phyloP scores from a whole-genome alignment of 371 early-diverging fungal species.

The Mortierella sp. region DNA sequence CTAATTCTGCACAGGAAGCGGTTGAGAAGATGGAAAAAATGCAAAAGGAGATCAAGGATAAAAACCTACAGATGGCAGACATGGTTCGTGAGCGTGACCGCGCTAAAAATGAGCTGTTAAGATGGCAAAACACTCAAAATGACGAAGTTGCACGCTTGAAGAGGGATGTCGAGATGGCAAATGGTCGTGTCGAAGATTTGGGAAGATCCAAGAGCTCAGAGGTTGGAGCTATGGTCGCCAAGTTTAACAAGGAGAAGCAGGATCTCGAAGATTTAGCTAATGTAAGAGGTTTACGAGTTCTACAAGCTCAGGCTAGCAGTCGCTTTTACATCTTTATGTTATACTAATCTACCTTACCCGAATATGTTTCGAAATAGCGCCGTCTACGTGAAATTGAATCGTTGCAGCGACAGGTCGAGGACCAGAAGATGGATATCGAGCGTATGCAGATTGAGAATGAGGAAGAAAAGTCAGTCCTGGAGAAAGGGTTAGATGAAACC shows the following conservation, averaged over 20 bases:
- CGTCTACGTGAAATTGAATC: slow-evolving; percentile 72
- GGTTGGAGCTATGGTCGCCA: slow-evolving; percentile 79
- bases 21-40: slow-evolving; percentile 80
- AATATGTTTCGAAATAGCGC: slow-evolving; percentile 26
- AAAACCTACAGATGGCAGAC: slow-evolving; percentile 86
- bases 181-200: slow-evolving; percentile 83
- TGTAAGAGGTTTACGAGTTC: slow-evolving; percentile 47
- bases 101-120: slow-evolving; percentile 79
- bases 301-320: neutral
- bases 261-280: slow-evolving; percentile 76
- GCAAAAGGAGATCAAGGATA: slow-evolving; percentile 83
- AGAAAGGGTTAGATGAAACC: slow-evolving; percentile 95
- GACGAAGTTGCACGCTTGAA: slow-evolving; percentile 86
- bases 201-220: slow-evolving; percentile 84
- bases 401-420: slow-evolving; percentile 74
- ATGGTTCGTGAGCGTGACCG: slow-evolving; percentile 87
- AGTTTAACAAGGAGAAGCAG: slow-evolving; percentile 85
- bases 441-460: slow-evolving; percentile 77
- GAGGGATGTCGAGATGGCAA: slow-evolving; percentile 81
- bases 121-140: slow-evolving; percentile 75
- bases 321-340: slow-evolving; percentile 1
- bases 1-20: slow-evolving; percentile 82
- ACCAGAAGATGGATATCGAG: slow-evolving; percentile 76
- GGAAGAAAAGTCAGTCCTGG: slow-evolving; percentile 90
- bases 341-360: neutral